Evolutionary conservation across 2,329 filamentous ascomycete species (phyloP).

Genomic region (Aspergillus japonicus): DNA sequence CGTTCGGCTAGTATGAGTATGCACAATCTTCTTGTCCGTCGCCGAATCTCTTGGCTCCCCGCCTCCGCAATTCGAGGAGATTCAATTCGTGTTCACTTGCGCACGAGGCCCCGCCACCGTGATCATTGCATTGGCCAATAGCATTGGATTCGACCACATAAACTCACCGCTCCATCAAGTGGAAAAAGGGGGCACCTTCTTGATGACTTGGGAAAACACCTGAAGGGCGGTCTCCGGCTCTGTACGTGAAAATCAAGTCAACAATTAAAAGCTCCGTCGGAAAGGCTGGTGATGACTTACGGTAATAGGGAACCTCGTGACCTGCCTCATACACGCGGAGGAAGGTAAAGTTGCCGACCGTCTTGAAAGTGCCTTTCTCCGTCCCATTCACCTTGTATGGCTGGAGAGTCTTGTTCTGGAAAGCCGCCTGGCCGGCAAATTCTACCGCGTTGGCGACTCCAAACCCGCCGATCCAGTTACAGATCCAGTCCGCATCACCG

Average conservation of each 20-base stretch:
- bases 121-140: no score
- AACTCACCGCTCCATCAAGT: slow-evolving; percentile 1
- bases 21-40: no score
- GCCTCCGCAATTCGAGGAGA: no score
- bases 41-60: no score
- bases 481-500: slow-evolving; percentile 59
- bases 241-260: slow-evolving; percentile 10
- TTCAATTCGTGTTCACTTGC: no score
- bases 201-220: slow-evolving; percentile 49
- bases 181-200: slow-evolving; percentile 20
- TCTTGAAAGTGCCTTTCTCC: slow-evolving; percentile 53
- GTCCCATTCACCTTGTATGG: slow-evolving; percentile 52
- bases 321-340: slow-evolving; percentile 51
- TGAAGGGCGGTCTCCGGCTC: slow-evolving; percentile 48
- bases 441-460: slow-evolving; percentile 48
- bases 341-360: slow-evolving; percentile 50
- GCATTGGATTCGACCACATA: no score
- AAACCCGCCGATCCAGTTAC: slow-evolving; percentile 57
- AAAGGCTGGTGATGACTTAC: slow-evolving; percentile 31
- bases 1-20: no score
- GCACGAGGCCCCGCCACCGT: no score
- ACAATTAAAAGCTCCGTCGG: slow-evolving; percentile 18
- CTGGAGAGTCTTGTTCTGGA: slow-evolving; percentile 37
- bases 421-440: slow-evolving; percentile 44
- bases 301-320: slow-evolving; percentile 52